phyloP scores from a whole-genome alignment of 495 filamentous ascomycete genomes.

The Hypoxylon subgilvum region DNA sequence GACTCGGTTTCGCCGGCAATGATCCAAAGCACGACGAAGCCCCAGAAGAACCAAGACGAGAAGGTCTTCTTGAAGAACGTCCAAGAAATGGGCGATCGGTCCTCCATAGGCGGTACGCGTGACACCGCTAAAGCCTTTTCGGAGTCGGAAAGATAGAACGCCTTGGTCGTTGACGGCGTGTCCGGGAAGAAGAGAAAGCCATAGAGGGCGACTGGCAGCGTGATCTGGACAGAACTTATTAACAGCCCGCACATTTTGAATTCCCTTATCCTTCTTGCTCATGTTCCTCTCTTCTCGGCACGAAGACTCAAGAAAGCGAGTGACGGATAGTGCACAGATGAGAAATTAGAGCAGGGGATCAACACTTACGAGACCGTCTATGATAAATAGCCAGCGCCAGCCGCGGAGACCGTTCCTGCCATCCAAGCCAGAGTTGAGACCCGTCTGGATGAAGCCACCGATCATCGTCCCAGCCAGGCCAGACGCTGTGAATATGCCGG shows the following conservation, averaged over 20 bases:
- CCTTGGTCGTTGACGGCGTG: conserved; percentile 60
- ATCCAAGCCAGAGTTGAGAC: conserved; percentile 60
- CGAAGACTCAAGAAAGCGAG: background rate
- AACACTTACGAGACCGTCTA: conserved; percentile 44
- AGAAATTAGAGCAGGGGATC: background rate
- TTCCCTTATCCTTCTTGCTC: background rate
- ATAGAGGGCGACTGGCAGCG: conserved; percentile 64
- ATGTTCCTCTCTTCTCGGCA: background rate
- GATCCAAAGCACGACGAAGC: conserved; percentile 58
- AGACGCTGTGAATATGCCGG: conserved; percentile 59
- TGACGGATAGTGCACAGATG: background rate
- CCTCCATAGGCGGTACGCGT: conserved; percentile 41
- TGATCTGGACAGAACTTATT: conserved; percentile 46
- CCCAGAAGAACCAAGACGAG: conserved; percentile 55
- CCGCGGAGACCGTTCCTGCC: conserved; percentile 58
- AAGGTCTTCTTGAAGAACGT: conserved; percentile 51
- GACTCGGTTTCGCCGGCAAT: conserved; percentile 58
- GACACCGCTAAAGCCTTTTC: conserved; percentile 56
- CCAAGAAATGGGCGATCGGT: conserved; percentile 44
- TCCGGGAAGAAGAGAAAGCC: conserved; percentile 67
- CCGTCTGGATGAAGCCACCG: conserved; percentile 64
- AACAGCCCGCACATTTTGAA: background rate
- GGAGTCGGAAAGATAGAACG: conserved; percentile 54
- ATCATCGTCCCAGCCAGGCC: conserved; percentile 60
- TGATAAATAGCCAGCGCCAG: conserved; percentile 73